A percentile compares a stretch with the other conserved stretches of the same genome.
phyloP scores from a whole-genome alignment of 495 filamentous ascomycete genomes.

The Gamarada debralockiae region DNA sequence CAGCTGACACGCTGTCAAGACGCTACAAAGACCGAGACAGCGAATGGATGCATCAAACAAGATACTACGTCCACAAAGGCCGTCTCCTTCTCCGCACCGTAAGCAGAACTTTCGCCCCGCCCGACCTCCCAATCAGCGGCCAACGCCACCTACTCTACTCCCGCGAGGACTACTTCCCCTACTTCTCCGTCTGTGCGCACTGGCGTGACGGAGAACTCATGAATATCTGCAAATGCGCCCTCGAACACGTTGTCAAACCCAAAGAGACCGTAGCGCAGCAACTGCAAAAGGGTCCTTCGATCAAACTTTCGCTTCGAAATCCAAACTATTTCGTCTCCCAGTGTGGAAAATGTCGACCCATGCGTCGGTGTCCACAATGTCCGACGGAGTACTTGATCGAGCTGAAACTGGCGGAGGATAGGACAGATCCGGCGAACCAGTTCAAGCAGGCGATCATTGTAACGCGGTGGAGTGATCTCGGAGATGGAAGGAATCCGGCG shows the following conservation, averaged over 20 bases:
- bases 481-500: conserved; percentile 42
- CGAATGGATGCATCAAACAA: conserved; percentile 44
- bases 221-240: conserved; percentile 53
- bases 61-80: conserved; percentile 46
- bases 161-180: conserved; percentile 56
- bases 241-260: conserved; percentile 49
- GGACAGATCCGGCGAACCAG: conserved; percentile 21
- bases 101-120: conserved; percentile 39
- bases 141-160: conserved; percentile 51
- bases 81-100: conserved; percentile 50
- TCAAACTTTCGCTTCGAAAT: conserved; percentile 19
- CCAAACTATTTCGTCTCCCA: conserved; percentile 43
- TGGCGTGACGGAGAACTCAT: conserved; percentile 57
- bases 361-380: conserved; percentile 55
- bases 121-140: conserved; percentile 37
- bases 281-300: conserved; percentile 18
- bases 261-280: conserved; percentile 34
- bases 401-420: conserved; percentile 50
- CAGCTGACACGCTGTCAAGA: conserved; percentile 34
- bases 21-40: conserved; percentile 43
- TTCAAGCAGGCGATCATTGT: conserved; percentile 59
- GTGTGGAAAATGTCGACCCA: conserved; percentile 51
- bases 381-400: conserved; percentile 58
- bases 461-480: conserved; percentile 57
- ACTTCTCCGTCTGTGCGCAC: conserved; percentile 55